Percentiles rank a stretch among this genome's conserved stretches.
phyloP scores from a whole-genome alignment of 2,329 filamentous ascomycete species.

The Verticillium albo-atrum region DNA sequence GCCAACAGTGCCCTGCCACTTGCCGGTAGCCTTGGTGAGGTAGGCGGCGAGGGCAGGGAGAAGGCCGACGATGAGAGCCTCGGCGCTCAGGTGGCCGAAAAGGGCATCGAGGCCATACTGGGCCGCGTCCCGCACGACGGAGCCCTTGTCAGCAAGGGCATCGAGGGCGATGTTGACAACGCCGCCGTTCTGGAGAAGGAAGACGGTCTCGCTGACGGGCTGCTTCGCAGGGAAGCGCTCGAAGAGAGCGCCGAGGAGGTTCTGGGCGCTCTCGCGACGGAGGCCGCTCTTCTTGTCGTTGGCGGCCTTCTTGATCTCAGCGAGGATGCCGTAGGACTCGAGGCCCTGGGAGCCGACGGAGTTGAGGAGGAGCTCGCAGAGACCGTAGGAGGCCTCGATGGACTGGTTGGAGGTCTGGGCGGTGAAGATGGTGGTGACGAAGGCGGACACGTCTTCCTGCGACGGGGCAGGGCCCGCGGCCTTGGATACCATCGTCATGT shows the following conservation, averaged over 20 bases:
- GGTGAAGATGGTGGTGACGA: slow-evolving; percentile 65
- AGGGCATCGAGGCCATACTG: slow-evolving; percentile 92
- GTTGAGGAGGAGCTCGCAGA: slow-evolving; percentile 56
- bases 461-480: slow-evolving; percentile 54
- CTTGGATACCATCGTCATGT: slow-evolving; percentile 35
- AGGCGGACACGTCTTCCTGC: slow-evolving; percentile 59
- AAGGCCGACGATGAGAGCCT: slow-evolving; percentile 78
- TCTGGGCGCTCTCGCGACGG: slow-evolving; percentile 86
- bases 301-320: slow-evolving; percentile 67
- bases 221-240: slow-evolving; percentile 80
- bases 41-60: slow-evolving; percentile 73
- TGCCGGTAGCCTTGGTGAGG: slow-evolving; percentile 77
- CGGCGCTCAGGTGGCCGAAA: slow-evolving; percentile 72
- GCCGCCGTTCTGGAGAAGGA: slow-evolving; percentile 76
- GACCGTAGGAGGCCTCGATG: slow-evolving; percentile 57
- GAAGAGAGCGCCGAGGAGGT: slow-evolving; percentile 88
- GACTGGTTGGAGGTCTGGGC: slow-evolving; percentile 65
- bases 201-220: slow-evolving; percentile 72
- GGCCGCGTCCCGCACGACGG: slow-evolving; percentile 83
- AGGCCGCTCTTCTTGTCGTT: slow-evolving; percentile 89
- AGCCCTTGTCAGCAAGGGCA: slow-evolving; percentile 81
- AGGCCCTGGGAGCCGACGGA: slow-evolving; percentile 51
- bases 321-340: slow-evolving; percentile 46
- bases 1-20: slow-evolving; percentile 95
- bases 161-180: slow-evolving; percentile 74